phyloP scores from a whole-genome alignment of 306 rosid species.

The Begonia peltatifolia region DNA sequence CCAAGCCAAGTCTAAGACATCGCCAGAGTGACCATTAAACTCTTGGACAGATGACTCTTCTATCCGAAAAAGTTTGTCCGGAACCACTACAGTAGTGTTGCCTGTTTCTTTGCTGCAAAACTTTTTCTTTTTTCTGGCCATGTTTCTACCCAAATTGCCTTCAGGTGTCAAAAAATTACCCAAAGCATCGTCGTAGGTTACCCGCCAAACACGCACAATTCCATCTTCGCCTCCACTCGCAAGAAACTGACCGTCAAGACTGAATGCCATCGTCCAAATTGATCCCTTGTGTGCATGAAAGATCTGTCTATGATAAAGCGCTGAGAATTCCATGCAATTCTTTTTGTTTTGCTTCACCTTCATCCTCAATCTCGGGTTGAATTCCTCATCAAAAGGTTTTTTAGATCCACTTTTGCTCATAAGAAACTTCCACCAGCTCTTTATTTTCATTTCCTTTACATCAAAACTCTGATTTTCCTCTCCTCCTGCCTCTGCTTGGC shows the following conservation, averaged over 20 bases:
- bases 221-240: conserved; percentile 98
- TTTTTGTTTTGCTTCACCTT: conserved; percentile 41
- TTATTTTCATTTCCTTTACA: conserved; percentile 20
- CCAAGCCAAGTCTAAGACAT: conserved; percentile 90
- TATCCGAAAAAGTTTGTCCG: conserved; percentile 50
- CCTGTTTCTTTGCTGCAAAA: conserved; percentile 22
- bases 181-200: conserved; percentile 23
- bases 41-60: conserved; percentile 60
- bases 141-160: conserved; percentile 16
- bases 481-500: conserved; percentile 17
- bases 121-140: conserved; percentile 19
- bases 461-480: conserved; percentile 15
- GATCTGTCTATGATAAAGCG: conserved; percentile 50
- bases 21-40: conserved; percentile 58
- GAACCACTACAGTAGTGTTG: conserved; percentile 36
- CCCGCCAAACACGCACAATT: conserved; percentile 61
- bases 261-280: conserved; percentile 77
- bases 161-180: conserved; percentile 18
- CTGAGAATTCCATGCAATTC: conserved; percentile 53
- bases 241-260: conserved; percentile 64
- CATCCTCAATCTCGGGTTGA: conserved; percentile 6
- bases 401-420: conserved; percentile 15
- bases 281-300: conserved; percentile 65
- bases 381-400: not conserved
- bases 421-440: conserved; percentile 45